Evolutionary conservation across 345 rosid genomes (phyloP), one percentile per base, ranked within the genome.

Genomic region (Aquilaria sinensis): DNA sequence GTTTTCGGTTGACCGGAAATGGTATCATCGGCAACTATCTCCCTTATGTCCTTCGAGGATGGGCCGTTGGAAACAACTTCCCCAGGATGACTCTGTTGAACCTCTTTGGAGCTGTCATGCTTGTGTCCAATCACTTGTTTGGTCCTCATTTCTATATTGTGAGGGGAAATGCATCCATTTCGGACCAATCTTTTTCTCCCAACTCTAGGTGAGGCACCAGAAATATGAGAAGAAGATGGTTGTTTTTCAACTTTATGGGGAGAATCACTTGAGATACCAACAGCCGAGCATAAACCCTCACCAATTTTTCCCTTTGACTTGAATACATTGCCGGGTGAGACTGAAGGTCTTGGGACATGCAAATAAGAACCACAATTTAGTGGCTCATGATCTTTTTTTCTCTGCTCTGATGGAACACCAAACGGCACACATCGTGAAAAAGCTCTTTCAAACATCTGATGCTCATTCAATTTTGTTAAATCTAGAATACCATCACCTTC

Each of bases 151-250:
- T 83, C 85, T 69, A 84, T 88, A 67, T 69, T 85, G 61, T 72
- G 67, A 1, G 94, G 97, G 73, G 96, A 88, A 41, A 93, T 93
- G 75, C 89, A 90, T 45, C 98, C 98, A 70, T 88, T 77, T 65
- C 92, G 73, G n/a, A 90, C 98, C 77, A 93, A 77, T 68, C 87
- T 78, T 72, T 74, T 93, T 52, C 74, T 78, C 64, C 90, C 83
- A 59, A 65, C 71, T 76, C 77, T 81, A 15, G 83, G 77, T 37
- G 78, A 60, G 41, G 62, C 57, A 60, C 69, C 56, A 60, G 74
- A 53, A 41, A 49, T 37, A 70, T 54, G 57, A 51, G 70, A 70
- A n/a, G 66, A 55, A 67, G 70, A 12, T 31, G 23, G 13, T 6
- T 67, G 73, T 57, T 71, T 67, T 32, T 62, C 78, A 32, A 62